phyloP scores from a whole-genome alignment of 1,139 yeast species.

The Taphrina communis region DNA sequence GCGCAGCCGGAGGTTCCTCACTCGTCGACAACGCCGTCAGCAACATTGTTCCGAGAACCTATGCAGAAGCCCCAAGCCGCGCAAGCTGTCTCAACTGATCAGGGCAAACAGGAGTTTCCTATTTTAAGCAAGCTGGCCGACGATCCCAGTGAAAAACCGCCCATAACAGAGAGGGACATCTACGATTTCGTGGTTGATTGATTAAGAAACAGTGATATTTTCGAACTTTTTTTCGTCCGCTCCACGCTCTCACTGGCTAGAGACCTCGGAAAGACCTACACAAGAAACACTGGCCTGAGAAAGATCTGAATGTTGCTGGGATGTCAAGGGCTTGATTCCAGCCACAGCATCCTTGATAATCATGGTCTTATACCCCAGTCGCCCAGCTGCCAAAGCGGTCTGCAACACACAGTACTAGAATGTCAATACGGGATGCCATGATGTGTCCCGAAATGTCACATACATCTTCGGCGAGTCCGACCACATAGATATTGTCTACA shows the following conservation, averaged over 20 bases:
- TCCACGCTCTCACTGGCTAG: no score
- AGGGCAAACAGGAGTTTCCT: no score
- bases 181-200: slow-evolving; percentile 8
- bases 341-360: slow-evolving; percentile 29
- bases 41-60: background rate
- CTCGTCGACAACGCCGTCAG: background rate
- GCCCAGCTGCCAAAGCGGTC: slow-evolving; percentile 27
- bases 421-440: background rate
- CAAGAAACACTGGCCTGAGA: background rate
- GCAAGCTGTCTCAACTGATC: background rate
- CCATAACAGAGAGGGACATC: background rate
- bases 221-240: no score
- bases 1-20: background rate
- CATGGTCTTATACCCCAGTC: slow-evolving; percentile 17
- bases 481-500: slow-evolving; percentile 18
- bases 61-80: background rate
- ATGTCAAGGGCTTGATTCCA: slow-evolving; percentile 17
- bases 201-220: background rate
- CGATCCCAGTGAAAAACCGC: background rate
- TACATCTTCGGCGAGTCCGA: slow-evolving; percentile 37
- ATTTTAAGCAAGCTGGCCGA: no score
- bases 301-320: background rate
- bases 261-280: background rate
- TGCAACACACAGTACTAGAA: slow-evolving; percentile 27
- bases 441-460: background rate